Conservation (phyloP, 495 filamentous ascomycete genomes). For the Aspergillus funiculosus region DNA sequence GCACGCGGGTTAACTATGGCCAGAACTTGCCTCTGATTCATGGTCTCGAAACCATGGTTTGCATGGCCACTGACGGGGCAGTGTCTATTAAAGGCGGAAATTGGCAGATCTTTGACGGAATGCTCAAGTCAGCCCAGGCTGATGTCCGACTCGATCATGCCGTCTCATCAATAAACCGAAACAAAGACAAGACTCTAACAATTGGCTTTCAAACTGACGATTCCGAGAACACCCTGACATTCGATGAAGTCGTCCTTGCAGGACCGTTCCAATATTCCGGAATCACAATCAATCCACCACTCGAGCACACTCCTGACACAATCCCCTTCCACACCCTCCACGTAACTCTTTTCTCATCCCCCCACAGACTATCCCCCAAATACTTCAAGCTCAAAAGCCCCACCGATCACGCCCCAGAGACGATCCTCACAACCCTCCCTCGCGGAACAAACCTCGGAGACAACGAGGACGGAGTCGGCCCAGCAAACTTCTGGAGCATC, state of each 20-base stretch:
- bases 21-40: constrained; percentile 82
- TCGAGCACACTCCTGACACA: constrained; percentile 54
- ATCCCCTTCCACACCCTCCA: constrained; percentile 80
- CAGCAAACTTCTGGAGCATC: constrained; percentile 79
- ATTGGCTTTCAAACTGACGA: constrained; percentile 40
- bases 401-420: constrained; percentile 52
- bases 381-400: constrained; percentile 63
- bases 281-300: constrained; percentile 50
- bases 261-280: constrained; percentile 69
- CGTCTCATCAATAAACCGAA: constrained; percentile 54
- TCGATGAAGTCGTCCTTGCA: constrained; percentile 77
- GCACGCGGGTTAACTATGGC: constrained; percentile 91
- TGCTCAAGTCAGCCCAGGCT: constrained; percentile 61
- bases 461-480: constrained; percentile 54
- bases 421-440: constrained; percentile 80
- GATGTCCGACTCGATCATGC: constrained; percentile 61
- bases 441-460: constrained; percentile 45
- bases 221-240: constrained; percentile 37
- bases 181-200: constrained; percentile 43
- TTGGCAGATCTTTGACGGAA: constrained; percentile 86
- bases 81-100: constrained; percentile 80
- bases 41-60: constrained; percentile 86
- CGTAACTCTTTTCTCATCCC: constrained; percentile 83
- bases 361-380: constrained; percentile 56
- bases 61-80: constrained; percentile 84